These are phyloP conservation scores for Fragilaria crotonensis DNA, from an alignment of 108 stramenopile genomes.

Conservation along the genomic window DNA sequence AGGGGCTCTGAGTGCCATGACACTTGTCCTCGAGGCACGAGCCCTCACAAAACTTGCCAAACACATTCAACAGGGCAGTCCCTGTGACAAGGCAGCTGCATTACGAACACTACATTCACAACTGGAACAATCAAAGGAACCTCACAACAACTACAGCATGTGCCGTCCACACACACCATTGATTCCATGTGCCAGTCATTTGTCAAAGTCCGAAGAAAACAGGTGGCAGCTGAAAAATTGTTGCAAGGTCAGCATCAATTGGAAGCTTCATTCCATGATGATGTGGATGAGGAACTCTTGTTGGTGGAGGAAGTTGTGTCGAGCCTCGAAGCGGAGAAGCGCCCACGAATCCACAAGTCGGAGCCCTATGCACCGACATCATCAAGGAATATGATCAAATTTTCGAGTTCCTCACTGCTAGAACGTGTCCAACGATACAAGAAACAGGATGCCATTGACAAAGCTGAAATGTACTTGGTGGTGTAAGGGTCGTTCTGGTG, in stretches of 20 bases:
- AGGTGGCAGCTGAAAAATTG: not conserved
- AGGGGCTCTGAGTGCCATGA: constrained; percentile 35
- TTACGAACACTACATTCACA: constrained; percentile 20
- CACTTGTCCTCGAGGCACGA: constrained; percentile 37
- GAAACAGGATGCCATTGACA: no score
- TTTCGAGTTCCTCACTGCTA: not conserved
- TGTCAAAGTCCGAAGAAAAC: no score
- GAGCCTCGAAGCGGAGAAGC: no score
- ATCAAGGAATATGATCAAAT: no score
- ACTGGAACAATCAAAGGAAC: no score
- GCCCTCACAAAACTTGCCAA: constrained; percentile 25
- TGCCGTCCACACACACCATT: constrained; percentile 26
- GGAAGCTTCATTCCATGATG: constrained; percentile 6
- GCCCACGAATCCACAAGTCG: no score
- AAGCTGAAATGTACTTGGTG: no score
- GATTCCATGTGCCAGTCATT: constrained; percentile 38
- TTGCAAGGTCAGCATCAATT: not conserved
- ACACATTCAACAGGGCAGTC: constrained; percentile 27
- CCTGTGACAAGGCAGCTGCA: constrained; percentile 34
- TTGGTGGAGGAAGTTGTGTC: constrained; percentile 1
- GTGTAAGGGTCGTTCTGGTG: no score
- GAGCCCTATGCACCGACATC: no score
- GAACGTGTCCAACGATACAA: constrained; percentile 4
- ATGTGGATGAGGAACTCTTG: not conserved
- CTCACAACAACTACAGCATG: constrained; percentile 18